phyloP scores from a whole-genome alignment of 1,284 basidiomycete genomes.

The Melampsora allii-populina region DNA sequence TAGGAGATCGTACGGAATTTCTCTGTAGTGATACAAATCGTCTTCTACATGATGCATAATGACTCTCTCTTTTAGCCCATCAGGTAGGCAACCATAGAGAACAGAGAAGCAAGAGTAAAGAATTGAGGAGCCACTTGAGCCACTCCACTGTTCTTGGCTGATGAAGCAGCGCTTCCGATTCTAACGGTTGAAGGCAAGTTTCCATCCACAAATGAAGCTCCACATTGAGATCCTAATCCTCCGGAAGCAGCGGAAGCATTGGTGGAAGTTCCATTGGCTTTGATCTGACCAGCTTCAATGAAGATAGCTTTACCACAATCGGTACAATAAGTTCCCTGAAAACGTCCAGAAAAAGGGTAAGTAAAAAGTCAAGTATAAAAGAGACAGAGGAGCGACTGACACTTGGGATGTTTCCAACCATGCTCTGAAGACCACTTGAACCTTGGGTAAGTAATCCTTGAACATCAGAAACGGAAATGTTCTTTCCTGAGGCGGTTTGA shows the following conservation, averaged over 20 bases:
- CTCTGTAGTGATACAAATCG: too few species aligned
- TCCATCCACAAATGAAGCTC: constrained; percentile 16
- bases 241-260: not conserved
- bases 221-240: not conserved
- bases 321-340: constrained; percentile 16
- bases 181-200: constrained; percentile 14
- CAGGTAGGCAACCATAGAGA: too few species aligned
- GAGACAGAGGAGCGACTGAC: not conserved
- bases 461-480: constrained; percentile 8
- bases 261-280: not conserved
- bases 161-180: not conserved
- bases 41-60: too few species aligned
- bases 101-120: too few species aligned
- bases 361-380: not conserved
- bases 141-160: constrained; percentile 1
- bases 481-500: not conserved
- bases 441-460: not conserved
- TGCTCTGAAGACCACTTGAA: not conserved
- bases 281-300: not conserved
- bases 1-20: too few species aligned
- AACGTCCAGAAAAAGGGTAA: not conserved
- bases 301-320: constrained; percentile 22
- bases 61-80: too few species aligned
- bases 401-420: not conserved
- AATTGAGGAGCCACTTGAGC: too few species aligned